A percentile compares a stretch with the other conserved stretches of the same genome.
phyloP scores from a whole-genome alignment of 306 rosid species.

The Prunus campanulata region DNA sequence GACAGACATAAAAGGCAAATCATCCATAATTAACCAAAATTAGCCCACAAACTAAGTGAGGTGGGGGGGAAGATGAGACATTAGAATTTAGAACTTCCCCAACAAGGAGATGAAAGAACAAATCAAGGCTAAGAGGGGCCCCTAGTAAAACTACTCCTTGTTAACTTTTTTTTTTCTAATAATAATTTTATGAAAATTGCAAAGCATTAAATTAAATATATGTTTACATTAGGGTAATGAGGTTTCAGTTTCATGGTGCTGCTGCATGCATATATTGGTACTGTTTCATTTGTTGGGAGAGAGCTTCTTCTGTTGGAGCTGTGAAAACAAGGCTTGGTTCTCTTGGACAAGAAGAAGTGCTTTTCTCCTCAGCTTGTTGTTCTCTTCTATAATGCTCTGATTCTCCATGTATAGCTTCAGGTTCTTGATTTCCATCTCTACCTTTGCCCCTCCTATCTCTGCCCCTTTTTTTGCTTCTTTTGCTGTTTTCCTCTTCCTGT shows the following conservation, averaged over 20 bases:
- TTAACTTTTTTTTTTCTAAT: neutral
- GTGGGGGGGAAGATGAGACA: neutral
- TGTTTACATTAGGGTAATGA: neutral
- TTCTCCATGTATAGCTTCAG: slow-evolving; percentile 62
- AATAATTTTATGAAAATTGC: neutral
- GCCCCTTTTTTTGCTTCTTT: slow-evolving; percentile 30
- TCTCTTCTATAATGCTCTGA: slow-evolving; percentile 65
- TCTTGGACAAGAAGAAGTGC: slow-evolving; percentile 79
- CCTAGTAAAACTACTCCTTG: neutral
- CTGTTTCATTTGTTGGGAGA: slow-evolving; percentile 22
- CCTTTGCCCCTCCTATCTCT: slow-evolving; percentile 19
- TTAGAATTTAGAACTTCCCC: too few species aligned
- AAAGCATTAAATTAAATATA: neutral
- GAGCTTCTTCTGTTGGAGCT: slow-evolving; percentile 41
- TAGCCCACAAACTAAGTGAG: neutral
- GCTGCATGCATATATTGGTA: neutral
- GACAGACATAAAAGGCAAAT: neutral
- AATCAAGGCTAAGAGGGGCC: neutral
- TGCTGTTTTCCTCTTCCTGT: slow-evolving; percentile 46
- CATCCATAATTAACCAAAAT: neutral
- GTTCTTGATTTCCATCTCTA: slow-evolving; percentile 67
- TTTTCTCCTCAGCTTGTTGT: slow-evolving; percentile 64
- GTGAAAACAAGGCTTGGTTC: slow-evolving; percentile 58
- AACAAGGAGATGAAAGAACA: slow-evolving; percentile 7
- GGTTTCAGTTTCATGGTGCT: neutral